phyloP scores from a whole-genome alignment of 2,329 filamentous ascomycete species.

The Ophiocordyceps polyrhachis-furcata region DNA sequence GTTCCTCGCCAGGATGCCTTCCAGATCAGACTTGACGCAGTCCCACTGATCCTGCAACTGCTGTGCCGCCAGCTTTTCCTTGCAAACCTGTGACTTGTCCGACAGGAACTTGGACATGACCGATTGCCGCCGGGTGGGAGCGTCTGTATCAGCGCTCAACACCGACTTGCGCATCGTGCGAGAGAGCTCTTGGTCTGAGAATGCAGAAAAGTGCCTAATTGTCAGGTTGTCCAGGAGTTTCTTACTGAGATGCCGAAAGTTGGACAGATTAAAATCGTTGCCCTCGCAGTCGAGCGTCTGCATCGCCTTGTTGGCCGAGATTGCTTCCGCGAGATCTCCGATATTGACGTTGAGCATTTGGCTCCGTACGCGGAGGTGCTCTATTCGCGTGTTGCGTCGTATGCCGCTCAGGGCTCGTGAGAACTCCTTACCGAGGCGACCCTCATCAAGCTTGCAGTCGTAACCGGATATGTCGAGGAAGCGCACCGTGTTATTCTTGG shows the following conservation, averaged over 20 bases:
- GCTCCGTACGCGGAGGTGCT: constrained; percentile 35
- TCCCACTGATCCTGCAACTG: constrained; percentile 22
- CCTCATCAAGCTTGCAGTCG: constrained; percentile 37
- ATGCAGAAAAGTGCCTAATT: constrained; percentile 25
- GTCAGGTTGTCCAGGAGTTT: constrained; percentile 22
- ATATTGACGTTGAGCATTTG: constrained; percentile 36
- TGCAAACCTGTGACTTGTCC: constrained; percentile 11
- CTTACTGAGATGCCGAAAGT: constrained; percentile 26
- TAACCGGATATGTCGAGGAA: constrained; percentile 38
- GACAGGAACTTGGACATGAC: constrained; percentile 15
- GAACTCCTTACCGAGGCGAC: constrained; percentile 33
- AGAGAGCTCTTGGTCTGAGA: constrained; percentile 17
- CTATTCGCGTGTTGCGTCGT: constrained; percentile 22
- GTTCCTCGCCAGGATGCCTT: constrained; percentile 18
- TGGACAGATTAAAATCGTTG: constrained; percentile 35
- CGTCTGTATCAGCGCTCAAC: constrained; percentile 10
- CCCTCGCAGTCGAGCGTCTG: constrained; percentile 34
- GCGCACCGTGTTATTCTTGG: constrained; percentile 29
- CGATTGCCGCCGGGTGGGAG: constrained; percentile 13
- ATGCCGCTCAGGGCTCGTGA: constrained; percentile 29
- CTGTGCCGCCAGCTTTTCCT: constrained; percentile 16
- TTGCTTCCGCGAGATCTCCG: constrained; percentile 30
- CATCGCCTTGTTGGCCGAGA: constrained; percentile 28
- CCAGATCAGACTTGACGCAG: constrained; percentile 13
- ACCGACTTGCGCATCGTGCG: constrained; percentile 16